Conservation (phyloP, 208 protist genomes). For the Crithidia sp. region DNA sequence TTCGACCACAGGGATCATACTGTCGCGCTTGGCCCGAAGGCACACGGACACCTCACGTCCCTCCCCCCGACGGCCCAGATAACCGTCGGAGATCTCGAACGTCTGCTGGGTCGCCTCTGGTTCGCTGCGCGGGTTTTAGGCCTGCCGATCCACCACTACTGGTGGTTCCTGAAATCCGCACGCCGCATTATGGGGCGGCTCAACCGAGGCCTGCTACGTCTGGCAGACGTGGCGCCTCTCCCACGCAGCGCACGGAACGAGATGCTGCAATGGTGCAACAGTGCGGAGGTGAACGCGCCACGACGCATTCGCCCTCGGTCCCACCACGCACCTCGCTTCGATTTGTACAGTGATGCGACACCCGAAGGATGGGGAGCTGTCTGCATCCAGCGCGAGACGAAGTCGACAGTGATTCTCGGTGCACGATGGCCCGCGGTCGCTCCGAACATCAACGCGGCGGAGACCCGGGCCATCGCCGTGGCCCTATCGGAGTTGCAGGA, state of each 20-base stretch:
- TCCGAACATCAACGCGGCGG: constrained; percentile 1
- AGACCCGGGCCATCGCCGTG: neutral
- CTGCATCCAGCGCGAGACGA: neutral
- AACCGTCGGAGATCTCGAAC: neutral
- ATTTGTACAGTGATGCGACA: neutral
- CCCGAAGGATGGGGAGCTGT: neutral
- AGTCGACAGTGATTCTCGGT: neutral
- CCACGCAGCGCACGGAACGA: neutral
- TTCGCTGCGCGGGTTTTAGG: neutral
- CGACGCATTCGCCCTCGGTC: neutral
- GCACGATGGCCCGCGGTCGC: neutral
- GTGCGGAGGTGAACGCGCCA: neutral
- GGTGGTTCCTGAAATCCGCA: neutral
- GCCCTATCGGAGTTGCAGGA: neutral
- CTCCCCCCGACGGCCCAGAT: neutral
- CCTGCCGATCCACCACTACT: neutral
- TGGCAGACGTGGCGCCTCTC: neutral
- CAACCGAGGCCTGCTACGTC: neutral
- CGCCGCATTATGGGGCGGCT: constrained; percentile 1
- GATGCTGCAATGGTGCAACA: neutral
- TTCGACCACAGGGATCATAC: neutral
- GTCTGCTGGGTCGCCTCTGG: neutral
- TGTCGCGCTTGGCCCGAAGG: neutral
- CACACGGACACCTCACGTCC: neutral
- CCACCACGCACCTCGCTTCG: neutral